Evolutionary conservation across 805 yeast species (phyloP).

Genomic region (Tetrapisispora taiwanensis): DNA sequence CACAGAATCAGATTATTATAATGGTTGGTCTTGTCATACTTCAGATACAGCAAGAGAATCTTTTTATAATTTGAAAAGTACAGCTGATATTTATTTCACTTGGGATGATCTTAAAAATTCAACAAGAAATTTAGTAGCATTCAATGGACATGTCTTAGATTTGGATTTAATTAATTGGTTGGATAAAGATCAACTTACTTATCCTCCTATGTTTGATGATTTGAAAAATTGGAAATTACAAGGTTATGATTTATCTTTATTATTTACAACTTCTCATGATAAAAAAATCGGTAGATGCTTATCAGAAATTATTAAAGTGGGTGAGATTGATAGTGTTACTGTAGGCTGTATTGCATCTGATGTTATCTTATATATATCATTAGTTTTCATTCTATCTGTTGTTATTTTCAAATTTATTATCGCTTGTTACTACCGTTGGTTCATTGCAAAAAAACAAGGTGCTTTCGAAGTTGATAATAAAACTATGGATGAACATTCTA

Average conservation of each 20-base stretch:
- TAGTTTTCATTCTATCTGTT: conserved; percentile 75
- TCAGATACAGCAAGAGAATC: conserved; percentile 55
- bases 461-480: conserved; percentile 52
- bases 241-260: conserved; percentile 76
- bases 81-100: conserved; percentile 73
- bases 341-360: conserved; percentile 91
- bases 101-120: conserved; percentile 78
- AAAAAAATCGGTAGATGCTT: conserved; percentile 72
- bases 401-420: conserved; percentile 68
- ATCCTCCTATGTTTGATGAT: conserved; percentile 62
- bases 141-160: conserved; percentile 83
- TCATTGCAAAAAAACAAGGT: conserved; percentile 70
- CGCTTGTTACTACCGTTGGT: conserved; percentile 88
- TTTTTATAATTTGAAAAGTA: conserved; percentile 47
- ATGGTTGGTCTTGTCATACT: conserved; percentile 91
- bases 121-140: conserved; percentile 71
- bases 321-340: conserved; percentile 77
- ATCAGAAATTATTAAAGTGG: conserved; percentile 78
- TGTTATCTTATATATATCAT: conserved; percentile 69
- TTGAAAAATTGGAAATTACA: conserved; percentile 45
- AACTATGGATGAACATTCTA: conserved; percentile 52
- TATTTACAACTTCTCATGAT: conserved; percentile 54
- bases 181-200: conserved; percentile 52
- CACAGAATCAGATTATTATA: conserved; percentile 45
- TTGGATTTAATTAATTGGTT: conserved; percentile 70